phyloP scores from a whole-genome alignment of 441 rosid species.

The Geranium incanum region DNA sequence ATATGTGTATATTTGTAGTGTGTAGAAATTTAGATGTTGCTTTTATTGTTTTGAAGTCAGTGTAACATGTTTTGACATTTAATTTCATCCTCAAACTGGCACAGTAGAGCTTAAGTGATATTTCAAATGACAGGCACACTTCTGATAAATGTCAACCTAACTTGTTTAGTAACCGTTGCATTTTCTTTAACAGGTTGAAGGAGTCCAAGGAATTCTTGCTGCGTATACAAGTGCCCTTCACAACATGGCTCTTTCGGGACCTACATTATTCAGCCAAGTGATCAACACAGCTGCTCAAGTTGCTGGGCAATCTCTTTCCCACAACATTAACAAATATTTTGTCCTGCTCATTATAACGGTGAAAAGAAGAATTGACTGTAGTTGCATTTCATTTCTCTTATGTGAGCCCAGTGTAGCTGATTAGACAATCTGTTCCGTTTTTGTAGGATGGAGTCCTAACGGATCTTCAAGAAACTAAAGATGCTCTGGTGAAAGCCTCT shows the following conservation, averaged over 20 bases:
- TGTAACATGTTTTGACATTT: not conserved
- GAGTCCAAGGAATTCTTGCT: conserved; percentile 71
- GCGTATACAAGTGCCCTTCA: conserved; percentile 56
- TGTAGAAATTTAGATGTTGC: not conserved
- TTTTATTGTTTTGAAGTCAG: not conserved
- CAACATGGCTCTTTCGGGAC: conserved; percentile 63
- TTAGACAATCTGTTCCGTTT: conserved; percentile 9
- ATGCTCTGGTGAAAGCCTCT: conserved; percentile 64
- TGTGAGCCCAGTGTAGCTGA: not conserved
- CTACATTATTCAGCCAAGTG: conserved; percentile 68
- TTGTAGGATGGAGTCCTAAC: conserved; percentile 71
- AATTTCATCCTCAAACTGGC: not conserved
- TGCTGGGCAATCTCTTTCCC: conserved; percentile 48
- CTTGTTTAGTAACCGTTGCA: not conserved
- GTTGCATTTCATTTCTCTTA: not conserved
- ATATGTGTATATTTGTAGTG: not conserved
- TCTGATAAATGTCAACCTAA: not conserved
- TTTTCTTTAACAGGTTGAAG: conserved; percentile 49
- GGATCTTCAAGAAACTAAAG: conserved; percentile 50
- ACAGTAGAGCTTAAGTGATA: not conserved
- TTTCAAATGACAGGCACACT: not conserved
- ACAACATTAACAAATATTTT: conserved; percentile 42
- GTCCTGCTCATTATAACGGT: conserved; percentile 80
- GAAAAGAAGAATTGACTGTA: conserved; percentile 9
- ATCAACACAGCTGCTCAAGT: conserved; percentile 60